Conservation (phyloP, 2,329 filamentous ascomycete species). For the Verticillium isaacii region DNA sequence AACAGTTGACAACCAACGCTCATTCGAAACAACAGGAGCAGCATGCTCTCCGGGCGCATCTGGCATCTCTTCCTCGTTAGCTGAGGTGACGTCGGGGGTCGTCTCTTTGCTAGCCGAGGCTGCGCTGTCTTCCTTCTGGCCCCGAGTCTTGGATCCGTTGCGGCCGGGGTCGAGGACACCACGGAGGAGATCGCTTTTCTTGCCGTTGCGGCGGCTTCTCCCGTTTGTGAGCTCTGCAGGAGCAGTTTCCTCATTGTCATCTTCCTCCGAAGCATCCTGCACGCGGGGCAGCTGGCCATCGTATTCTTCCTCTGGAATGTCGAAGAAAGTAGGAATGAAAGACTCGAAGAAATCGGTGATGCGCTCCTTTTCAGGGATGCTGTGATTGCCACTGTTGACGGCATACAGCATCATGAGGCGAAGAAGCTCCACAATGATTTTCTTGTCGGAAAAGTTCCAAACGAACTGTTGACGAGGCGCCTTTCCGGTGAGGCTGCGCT, state of each 20-base stretch:
- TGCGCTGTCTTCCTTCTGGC: slow-evolving; percentile 75
- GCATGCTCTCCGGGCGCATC: slow-evolving; percentile 54
- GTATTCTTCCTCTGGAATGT: slow-evolving; percentile 65
- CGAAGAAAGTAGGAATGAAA: slow-evolving; percentile 74
- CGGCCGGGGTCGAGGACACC: slow-evolving; percentile 78
- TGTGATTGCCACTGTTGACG: slow-evolving; percentile 64
- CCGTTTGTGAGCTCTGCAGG: slow-evolving; percentile 68
- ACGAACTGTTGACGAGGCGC: slow-evolving; percentile 68
- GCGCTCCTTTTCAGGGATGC: slow-evolving; percentile 67
- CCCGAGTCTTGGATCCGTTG: slow-evolving; percentile 64
- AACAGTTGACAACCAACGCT: slow-evolving; percentile 60
- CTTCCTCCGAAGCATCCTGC: slow-evolving; percentile 66
- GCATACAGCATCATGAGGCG: slow-evolving; percentile 62
- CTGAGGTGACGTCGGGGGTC: slow-evolving; percentile 77
- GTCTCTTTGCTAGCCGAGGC: slow-evolving; percentile 79
- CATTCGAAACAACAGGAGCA: slow-evolving; percentile 59
- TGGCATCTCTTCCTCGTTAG: slow-evolving; percentile 70
- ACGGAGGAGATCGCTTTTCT: slow-evolving; percentile 76
- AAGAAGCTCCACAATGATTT: slow-evolving; percentile 59
- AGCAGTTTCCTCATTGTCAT: slow-evolving; percentile 70
- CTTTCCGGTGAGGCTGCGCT: slow-evolving; percentile 57
- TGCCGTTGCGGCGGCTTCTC: slow-evolving; percentile 65
- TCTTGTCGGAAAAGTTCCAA: slow-evolving; percentile 68
- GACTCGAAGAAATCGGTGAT: slow-evolving; percentile 72
- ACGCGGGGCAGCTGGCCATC: slow-evolving; percentile 63